phyloP scores from a whole-genome alignment of 202 grass and related monocot species.

The Setaria italica region DNA sequence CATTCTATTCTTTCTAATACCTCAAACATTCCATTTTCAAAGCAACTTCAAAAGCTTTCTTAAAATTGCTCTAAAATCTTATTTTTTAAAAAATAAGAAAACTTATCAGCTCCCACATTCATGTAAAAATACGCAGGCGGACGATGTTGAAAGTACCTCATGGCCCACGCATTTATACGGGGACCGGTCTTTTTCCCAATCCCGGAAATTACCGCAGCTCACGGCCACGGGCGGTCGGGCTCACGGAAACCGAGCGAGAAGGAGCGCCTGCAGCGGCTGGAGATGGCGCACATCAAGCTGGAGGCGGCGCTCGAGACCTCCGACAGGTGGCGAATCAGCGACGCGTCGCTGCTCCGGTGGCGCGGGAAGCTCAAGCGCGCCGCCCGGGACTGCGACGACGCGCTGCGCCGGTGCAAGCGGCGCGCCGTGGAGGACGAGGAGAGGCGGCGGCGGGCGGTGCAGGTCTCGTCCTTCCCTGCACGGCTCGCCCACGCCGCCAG shows the following conservation, averaged over 20 bases:
- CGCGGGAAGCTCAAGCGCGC: conserved; percentile 38
- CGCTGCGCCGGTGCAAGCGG: conserved; percentile 5
- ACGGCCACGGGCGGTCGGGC: too few species aligned
- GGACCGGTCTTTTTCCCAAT: too few species aligned
- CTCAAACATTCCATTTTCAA: neutral
- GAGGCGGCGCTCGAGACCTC: conserved; percentile 24
- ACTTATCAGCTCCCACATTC: too few species aligned
- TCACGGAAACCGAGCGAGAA: neutral
- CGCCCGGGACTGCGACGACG: conserved; percentile 10
- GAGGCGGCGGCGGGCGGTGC: neutral
- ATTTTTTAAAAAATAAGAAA: too few species aligned
- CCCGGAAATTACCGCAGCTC: too few species aligned
- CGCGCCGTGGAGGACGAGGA: neutral
- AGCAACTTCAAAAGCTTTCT: too few species aligned
- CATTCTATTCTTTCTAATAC: conserved; percentile 14
- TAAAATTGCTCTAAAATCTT: too few species aligned
- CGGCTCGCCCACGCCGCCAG: neutral
- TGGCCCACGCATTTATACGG: too few species aligned
- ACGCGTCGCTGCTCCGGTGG: conserved; percentile 23
- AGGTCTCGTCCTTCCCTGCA: neutral
- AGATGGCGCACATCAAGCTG: conserved; percentile 44
- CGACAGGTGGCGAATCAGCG: conserved; percentile 2
- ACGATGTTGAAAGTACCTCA: too few species aligned
- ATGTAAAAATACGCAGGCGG: too few species aligned
- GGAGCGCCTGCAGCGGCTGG: conserved; percentile 23